phyloP scores from a whole-genome alignment of 2,329 filamentous ascomycete species.

The Fusarium sp. region DNA sequence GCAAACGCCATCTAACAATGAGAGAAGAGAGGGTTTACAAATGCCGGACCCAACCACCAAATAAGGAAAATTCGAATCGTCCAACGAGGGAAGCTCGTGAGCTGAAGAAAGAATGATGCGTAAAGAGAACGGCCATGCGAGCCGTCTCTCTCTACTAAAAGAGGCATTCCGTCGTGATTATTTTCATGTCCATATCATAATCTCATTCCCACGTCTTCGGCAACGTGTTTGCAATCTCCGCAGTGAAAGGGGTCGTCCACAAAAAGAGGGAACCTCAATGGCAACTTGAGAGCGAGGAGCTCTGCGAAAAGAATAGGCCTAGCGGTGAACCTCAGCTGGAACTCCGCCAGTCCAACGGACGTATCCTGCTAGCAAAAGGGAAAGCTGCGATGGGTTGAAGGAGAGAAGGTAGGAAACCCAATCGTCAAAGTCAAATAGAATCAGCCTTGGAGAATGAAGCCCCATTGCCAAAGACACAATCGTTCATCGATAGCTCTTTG shows the following conservation, averaged over 20 bases:
- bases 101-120: conserved; percentile 15
- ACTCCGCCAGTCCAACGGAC: conserved; percentile 58
- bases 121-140: conserved; percentile 1
- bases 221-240: conserved; percentile 46
- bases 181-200: conserved; percentile 45
- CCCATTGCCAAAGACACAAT: conserved; percentile 66
- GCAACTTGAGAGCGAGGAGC: conserved; percentile 16
- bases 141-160: conserved; percentile 14
- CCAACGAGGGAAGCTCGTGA: conserved; percentile 21
- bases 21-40: conserved; percentile 32
- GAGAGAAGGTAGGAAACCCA: conserved; percentile 66
- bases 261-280: conserved; percentile 19
- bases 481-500: conserved; percentile 65
- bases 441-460: conserved; percentile 58
- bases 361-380: conserved; percentile 63
- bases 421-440: conserved; percentile 58
- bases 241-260: conserved; percentile 24
- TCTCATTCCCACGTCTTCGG: conserved; percentile 51
- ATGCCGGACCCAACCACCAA: conserved; percentile 24
- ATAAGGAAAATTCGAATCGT: conserved; percentile 10
- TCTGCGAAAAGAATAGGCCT: conserved; percentile 18
- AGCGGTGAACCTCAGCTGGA: conserved; percentile 40
- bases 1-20: conserved; percentile 19
- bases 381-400: conserved; percentile 62
- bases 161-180: conserved; percentile 37